phyloP scores from a whole-genome alignment of 768 basidiomycete genomes.

The Galerina marginata region DNA sequence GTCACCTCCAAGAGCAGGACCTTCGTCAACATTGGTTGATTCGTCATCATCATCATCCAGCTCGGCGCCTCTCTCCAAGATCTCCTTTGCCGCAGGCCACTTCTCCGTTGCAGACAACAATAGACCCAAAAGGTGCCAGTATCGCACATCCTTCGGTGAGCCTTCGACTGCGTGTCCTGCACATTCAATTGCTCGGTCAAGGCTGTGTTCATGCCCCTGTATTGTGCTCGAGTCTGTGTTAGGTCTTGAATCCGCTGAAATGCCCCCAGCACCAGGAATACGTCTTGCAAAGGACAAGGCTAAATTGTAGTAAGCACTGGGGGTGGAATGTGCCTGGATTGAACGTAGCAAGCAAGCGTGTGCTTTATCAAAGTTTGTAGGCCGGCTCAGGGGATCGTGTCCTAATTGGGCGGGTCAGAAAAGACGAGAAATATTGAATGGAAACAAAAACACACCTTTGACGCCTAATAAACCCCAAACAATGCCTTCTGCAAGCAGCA shows the following conservation, averaged over 20 bases:
- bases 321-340: constrained; percentile 50
- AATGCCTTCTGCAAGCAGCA: constrained; percentile 75
- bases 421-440: neutral
- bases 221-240: neutral
- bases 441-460: constrained; percentile 52
- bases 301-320: constrained; percentile 78
- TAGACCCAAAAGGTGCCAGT: constrained; percentile 92
- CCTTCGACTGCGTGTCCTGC: constrained; percentile 78
- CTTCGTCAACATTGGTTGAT: constrained; percentile 12
- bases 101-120: constrained; percentile 80
- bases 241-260: neutral
- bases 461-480: constrained; percentile 72
- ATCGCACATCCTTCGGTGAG: constrained; percentile 64
- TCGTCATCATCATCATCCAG: constrained; percentile 14
- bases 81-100: constrained; percentile 76
- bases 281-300: constrained; percentile 72
- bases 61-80: constrained; percentile 76
- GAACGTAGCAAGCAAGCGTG: constrained; percentile 56
- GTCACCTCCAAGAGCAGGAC: constrained; percentile 10
- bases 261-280: constrained; percentile 7
- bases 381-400: constrained; percentile 66
- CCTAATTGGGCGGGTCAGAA: constrained; percentile 44
- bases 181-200: constrained; percentile 59
- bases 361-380: constrained; percentile 61
- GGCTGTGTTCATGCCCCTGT: constrained; percentile 6